Percentiles rank a stretch among this genome's conserved stretches.
Evolutionary conservation across 2,329 filamentous ascomycete species (phyloP).

Genomic region (Colletotrichum tropicale): DNA sequence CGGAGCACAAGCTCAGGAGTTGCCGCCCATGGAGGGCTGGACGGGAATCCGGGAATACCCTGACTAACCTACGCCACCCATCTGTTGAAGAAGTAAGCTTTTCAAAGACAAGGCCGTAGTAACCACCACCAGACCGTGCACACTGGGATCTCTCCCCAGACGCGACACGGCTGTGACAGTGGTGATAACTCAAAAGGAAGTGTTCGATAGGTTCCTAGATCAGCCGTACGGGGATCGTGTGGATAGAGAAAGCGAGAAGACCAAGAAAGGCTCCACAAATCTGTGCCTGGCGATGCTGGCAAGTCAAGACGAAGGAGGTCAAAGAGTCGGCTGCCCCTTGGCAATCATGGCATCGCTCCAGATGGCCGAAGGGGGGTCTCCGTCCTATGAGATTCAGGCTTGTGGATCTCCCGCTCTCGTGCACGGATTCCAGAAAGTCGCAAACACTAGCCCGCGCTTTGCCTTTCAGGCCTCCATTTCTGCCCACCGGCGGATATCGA

Average conservation of each 20-base stretch:
- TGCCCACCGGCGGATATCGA: not conserved
- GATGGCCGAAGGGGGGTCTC: not conserved
- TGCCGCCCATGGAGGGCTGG: not conserved
- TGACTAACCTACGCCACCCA: not conserved
- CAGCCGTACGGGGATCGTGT: not conserved
- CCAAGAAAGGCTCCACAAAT: not conserved
- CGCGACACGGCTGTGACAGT: constrained; percentile 20
- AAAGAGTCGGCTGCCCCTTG: not conserved
- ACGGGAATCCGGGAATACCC: not conserved
- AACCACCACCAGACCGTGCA: not conserved
- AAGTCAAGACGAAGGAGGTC: constrained; percentile 4
- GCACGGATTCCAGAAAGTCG: not conserved
- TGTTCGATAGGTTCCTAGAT: not conserved
- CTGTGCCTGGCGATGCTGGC: not conserved
- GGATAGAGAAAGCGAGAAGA: not conserved
- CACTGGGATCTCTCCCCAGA: not conserved
- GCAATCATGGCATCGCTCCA: not conserved
- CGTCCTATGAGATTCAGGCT: not conserved
- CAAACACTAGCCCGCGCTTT: not conserved
- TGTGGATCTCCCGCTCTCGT: not conserved
- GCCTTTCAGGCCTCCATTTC: not conserved
- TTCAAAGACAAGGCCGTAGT: not conserved
- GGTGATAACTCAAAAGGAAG: constrained; percentile 7
- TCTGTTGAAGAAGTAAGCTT: not conserved
- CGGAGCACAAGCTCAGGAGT: not conserved